Evolutionary conservation across 176 grass and related monocot genomes (phyloP), one percentile per base, ranked within the genome.

Genomic region (Hyparrhenia diplandra): DNA sequence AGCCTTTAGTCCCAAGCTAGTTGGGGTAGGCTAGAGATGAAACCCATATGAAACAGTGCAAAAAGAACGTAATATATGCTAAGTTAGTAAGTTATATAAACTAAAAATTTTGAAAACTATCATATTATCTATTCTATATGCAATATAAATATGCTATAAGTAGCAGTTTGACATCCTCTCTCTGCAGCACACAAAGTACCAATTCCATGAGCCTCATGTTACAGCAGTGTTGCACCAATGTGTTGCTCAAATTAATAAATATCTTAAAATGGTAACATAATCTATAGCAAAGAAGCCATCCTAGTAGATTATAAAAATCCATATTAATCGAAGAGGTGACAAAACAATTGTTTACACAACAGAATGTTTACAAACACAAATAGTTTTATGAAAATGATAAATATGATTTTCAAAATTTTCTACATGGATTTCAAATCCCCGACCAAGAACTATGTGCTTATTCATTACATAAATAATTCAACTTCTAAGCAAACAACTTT

Each of bases 401-500:
- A 71, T 13, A 64, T 37, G 14, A 5, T 54, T 17, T 71, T 77
- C 12, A 75, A 35, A 47, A 85, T 54, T 77, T 79, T 71, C 63
- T 32, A 58, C 77, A 60, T 39, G 71, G 40, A 47, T 71, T 41
- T 85, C 36, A 76, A 43, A 85, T 40, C 6, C 6, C 45, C 2
- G n/a, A 18, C 16, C 40, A 77, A 58, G 57, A 64, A 29, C 43
- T 72, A 54, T 58, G 27, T 39, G 73, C 8, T 30, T 21, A 82
- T 72, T 35, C 76, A 77, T 82, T 32, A 7, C 54, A 40, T 10
- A 35, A 74, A 67, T 47, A 88, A 66, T 67, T 73, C 72, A 75
- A 66, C 10, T 41, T 54, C 65, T 71, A 81, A 42, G 42, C 16
- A 84, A 67, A 64, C 76, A 75, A 76, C 25, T 80, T 87, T 75